Evolutionary conservation across 305 asterid genomes (phyloP).

Genomic region (Fraxinus greggii): DNA sequence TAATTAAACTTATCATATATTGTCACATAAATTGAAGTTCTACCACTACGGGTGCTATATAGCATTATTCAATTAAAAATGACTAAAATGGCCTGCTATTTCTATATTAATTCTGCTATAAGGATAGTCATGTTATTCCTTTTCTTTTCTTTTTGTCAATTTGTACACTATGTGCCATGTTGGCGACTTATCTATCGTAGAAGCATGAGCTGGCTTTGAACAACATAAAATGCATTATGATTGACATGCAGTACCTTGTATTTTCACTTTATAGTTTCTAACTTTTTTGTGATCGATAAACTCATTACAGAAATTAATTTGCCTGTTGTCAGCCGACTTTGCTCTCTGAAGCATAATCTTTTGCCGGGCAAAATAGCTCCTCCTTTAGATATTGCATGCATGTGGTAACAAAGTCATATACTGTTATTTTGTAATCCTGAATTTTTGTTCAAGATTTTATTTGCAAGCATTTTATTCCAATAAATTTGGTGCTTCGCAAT

Average conservation of each 20-base stretch:
- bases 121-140: neutral
- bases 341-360: neutral
- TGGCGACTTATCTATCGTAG: neutral
- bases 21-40: too few species aligned
- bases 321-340: neutral
- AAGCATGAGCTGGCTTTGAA: neutral
- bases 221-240: neutral
- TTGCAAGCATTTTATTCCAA: neutral
- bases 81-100: neutral
- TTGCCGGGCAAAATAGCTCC: neutral
- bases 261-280: neutral
- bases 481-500: neutral
- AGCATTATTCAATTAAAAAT: too few species aligned
- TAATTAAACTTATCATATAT: too few species aligned
- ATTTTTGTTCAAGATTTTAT: too few species aligned
- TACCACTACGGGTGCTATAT: too few species aligned
- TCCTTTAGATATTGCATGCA: neutral
- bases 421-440: too few species aligned
- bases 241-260: neutral
- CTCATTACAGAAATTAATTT: neutral
- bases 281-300: neutral
- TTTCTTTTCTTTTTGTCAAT: too few species aligned
- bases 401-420: neutral
- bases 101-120: neutral
- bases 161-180: neutral